Evolutionary conservation across 495 filamentous ascomycete species (phyloP).

Genomic region (Tuber aestivum): DNA sequence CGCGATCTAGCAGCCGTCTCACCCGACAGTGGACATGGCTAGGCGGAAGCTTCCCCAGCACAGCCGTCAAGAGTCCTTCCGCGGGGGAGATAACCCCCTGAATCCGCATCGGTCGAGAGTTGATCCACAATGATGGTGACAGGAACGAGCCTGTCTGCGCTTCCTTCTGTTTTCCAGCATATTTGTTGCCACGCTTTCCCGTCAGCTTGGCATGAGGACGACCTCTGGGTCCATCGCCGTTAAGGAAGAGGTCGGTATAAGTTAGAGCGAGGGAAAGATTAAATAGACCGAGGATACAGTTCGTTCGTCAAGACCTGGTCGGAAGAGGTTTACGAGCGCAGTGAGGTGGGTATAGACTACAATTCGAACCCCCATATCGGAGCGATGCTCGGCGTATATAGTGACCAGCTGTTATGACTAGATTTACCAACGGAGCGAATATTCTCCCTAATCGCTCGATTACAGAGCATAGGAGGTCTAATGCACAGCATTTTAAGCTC

Average conservation of each 20-base stretch:
- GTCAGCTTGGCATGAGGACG: constrained; percentile 8
- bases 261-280: constrained; percentile 20
- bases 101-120: not conserved
- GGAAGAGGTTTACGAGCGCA: constrained; percentile 32
- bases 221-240: not conserved
- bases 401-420: constrained; percentile 25
- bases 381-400: constrained; percentile 17
- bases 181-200: constrained; percentile 16
- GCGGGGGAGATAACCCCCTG: constrained; percentile 19
- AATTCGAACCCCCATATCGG: constrained; percentile 17
- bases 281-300: constrained; percentile 22
- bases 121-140: not conserved
- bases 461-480: constrained; percentile 28
- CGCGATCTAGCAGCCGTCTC: constrained; percentile 36
- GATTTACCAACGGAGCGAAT: constrained; percentile 27
- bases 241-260: constrained; percentile 29
- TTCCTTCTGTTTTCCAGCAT: constrained; percentile 8
- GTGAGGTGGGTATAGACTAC: constrained; percentile 32
- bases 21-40: constrained; percentile 25
- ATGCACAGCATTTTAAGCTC: constrained; percentile 15
- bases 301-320: constrained; percentile 16
- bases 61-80: constrained; percentile 22
- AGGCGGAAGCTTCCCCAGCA: constrained; percentile 25
- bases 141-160: constrained; percentile 32
- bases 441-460: constrained; percentile 21